These are phyloP conservation scores for Trametes cingulata DNA, from an alignment of 768 basidiomycete genomes.

Conservation along the genomic window DNA sequence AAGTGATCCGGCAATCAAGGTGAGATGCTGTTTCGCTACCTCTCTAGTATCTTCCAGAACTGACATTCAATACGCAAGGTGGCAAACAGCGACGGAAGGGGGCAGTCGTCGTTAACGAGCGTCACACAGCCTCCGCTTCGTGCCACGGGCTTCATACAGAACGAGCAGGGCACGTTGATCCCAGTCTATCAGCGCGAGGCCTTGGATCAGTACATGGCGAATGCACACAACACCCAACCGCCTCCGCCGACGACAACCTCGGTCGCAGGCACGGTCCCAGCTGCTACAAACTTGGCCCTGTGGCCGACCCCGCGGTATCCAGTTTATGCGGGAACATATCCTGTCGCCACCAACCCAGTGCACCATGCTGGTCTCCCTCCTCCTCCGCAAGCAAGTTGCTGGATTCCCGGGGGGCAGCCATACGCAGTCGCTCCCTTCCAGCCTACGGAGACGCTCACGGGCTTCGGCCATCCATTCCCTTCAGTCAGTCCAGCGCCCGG, in stretches of 20 bases:
- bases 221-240: conserved; percentile 22
- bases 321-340: conserved; percentile 15
- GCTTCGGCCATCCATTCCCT: not conserved
- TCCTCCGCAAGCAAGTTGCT: not conserved
- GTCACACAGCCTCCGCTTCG: conserved; percentile 53
- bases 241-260: not conserved
- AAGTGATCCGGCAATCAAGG: not conserved
- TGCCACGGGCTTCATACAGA: conserved; percentile 70
- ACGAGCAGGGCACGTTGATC: conserved; percentile 70
- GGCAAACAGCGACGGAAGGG: not conserved
- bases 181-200: conserved; percentile 72
- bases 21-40: too few species aligned
- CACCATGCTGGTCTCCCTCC: not conserved
- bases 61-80: too few species aligned
- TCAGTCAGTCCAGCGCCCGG: not conserved
- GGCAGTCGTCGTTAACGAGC: too few species aligned
- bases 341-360: not conserved
- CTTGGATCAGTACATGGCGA: conserved; percentile 66
- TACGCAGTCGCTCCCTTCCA: not conserved
- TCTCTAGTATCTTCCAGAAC: too few species aligned
- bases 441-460: not conserved
- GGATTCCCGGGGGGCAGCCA: not conserved
- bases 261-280: not conserved
- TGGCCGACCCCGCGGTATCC: conserved; percentile 9
- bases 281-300: not conserved